These are phyloP conservation scores for Starmerella tilneyi DNA, from an alignment of 805 yeast species.

Conservation along the genomic window DNA sequence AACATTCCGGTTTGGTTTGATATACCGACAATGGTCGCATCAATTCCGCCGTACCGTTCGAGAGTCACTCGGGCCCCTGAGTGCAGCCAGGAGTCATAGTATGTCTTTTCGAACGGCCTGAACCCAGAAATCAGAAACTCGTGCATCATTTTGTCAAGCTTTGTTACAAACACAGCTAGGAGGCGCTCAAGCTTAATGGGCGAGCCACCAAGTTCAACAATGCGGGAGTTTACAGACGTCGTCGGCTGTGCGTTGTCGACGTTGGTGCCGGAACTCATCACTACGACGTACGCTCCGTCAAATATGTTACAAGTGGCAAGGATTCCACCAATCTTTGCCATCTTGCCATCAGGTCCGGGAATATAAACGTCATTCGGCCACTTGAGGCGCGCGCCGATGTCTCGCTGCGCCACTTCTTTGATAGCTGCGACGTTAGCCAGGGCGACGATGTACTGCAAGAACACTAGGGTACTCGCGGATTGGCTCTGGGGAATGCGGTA, in stretches of 20 bases:
- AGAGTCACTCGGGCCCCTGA: slow-evolving; percentile 59
- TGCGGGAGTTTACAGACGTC: slow-evolving; percentile 67
- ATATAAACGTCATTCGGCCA: slow-evolving; percentile 97
- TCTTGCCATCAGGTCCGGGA: slow-evolving; percentile 35
- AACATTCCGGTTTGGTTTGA: slow-evolving; percentile 76
- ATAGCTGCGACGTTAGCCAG: slow-evolving; percentile 77
- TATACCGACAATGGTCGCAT: slow-evolving; percentile 68
- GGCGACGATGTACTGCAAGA: slow-evolving; percentile 75
- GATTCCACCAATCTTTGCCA: slow-evolving; percentile 73
- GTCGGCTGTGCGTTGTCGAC: slow-evolving; percentile 82
- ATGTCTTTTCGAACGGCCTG: slow-evolving; percentile 51
- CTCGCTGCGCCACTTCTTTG: slow-evolving; percentile 48
- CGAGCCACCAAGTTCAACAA: slow-evolving; percentile 50
- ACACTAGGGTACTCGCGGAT: slow-evolving; percentile 54
- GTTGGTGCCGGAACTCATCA: slow-evolving; percentile 82
- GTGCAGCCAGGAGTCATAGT: slow-evolving; percentile 84
- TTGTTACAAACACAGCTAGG: slow-evolving; percentile 56
- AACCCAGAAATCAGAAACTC: slow-evolving; percentile 56
- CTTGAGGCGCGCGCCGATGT: slow-evolving; percentile 69
- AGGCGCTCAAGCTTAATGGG: slow-evolving; percentile 41
- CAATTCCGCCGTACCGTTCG: slow-evolving; percentile 41
- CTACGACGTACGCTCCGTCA: slow-evolving; percentile 49
- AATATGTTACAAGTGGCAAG: slow-evolving; percentile 67
- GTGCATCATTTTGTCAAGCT: slow-evolving; percentile 49
- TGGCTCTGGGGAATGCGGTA: slow-evolving; percentile 45